Base-by-base conservation (phyloP, 2,329 filamentous ascomycete genomes). In the Colletotrichum ledebouriae region DNA sequence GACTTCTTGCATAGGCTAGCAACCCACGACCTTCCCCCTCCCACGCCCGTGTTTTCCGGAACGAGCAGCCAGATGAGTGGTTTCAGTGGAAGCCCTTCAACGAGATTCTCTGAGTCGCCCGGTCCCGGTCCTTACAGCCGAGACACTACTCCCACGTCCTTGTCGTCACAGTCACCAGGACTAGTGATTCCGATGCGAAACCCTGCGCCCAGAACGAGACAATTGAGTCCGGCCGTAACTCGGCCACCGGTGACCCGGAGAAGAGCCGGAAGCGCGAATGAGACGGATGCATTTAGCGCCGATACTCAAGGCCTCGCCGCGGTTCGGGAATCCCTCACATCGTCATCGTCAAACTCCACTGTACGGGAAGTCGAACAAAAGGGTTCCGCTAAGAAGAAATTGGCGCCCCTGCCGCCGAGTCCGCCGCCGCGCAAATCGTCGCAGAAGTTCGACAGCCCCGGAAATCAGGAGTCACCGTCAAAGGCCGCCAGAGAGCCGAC, bases 71-170 rank as follows among this genome's bases (percentile, higher is more conserved):
- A 86, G 70, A 66, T 83, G 47, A 87, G 87, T 77, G 86, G 84
- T 3, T 84, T 89, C 60, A 93, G 91, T 69, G 88, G 84, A 25
- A 94, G 91, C 67, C 91, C 92, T 42, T 94, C 92, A 4, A 94
- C 92, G 2, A 84, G 90, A 69, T 94, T 92, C 73, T 93, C 91
- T 2, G 92, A 89, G 63, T 94, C 92, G 0, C 89, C 89, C 1
- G 87, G 87, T 1, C 88, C 90, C 11, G 88, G 90, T 2, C 81
- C 88, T 5, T 94, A 93, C 78, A 94, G 92, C 75, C 86, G 92
- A 70, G 91, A 92, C 67, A 94, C 92, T 1, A 94, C 92, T 3
- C 92, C 92, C 6, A 94, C 91, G 4, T 94, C 92, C 10, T 89
- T 92, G 71, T 91, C 90, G 7, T 94, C 92, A 1, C 90, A 91